Base-by-base conservation (phyloP, 768 basidiomycete species). In the Xerocomellus chrysenteron region DNA sequence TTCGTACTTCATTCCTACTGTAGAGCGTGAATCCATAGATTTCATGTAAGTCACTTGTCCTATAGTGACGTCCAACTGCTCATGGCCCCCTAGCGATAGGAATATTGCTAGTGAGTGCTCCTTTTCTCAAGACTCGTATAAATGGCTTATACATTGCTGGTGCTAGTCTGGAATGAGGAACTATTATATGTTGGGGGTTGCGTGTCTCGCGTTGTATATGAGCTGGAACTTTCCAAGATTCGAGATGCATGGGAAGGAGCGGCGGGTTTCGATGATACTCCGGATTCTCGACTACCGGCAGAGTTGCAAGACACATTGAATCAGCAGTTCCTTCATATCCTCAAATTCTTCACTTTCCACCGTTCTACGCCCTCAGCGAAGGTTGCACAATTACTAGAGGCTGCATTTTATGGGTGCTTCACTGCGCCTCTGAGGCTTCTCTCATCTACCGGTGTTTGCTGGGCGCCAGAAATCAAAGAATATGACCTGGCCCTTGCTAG, bases 301-400 rank as follows among this genome's bases (percentile, higher is more conserved):
- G 33, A 24, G 12, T 24, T 35, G 14, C 47, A 21, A 14, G 13
- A 47, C 0, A 5, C 13, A 8, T 36, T 26, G 3, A 35, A 37
- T 89, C 52, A 84, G 86, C 60, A 87, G 87, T 0, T 86, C 86
- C 65, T 88, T 90, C 2, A 86, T 79, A 14, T 91, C 87, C 16
- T 88, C 87, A 74, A 81, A 85, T 86, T 65, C 30, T 61, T 61
- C 41, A 35, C 54, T 2, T 59, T 61, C 8, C 21, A 53, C 10
- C 28, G 35, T 39, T 61, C 60, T 32, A 94, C 94, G 0, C 95
- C 96, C 1, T 91, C 89, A 0, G 65, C 82, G 1, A 81, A 88
- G 37, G 90, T 97, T 24, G 85, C 91, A 0, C 73, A 69, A 16
- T 70, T 82, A 17, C 79, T 95, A 47, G 86, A 90, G 65, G 71